Percentiles rank a stretch among this genome's conserved stretches.
phyloP scores from a whole-genome alignment of 148 eudicot genomes.

The Fagopyrum esculentum region DNA sequence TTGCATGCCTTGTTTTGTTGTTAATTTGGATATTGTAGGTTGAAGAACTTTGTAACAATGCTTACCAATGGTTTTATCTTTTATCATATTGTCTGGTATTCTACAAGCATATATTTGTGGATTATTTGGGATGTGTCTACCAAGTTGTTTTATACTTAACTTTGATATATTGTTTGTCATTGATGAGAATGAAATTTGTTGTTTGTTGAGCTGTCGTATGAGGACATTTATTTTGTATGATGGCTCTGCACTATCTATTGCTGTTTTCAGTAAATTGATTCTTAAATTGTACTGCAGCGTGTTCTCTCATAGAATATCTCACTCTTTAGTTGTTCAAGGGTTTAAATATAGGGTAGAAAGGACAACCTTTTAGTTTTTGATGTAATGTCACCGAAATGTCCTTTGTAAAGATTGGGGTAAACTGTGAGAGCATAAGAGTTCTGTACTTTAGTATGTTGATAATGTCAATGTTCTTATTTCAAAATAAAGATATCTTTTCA shows the following conservation, averaged over 20 bases:
- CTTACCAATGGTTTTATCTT: not conserved
- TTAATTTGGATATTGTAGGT: not conserved
- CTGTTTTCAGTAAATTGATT: not conserved
- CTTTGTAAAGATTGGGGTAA: conserved; percentile 11
- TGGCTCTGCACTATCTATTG: no score
- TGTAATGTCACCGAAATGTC: not conserved
- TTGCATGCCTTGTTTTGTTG: not conserved
- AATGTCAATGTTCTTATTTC: conserved; percentile 63
- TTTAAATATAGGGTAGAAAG: not conserved
- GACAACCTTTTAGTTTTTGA: not conserved
- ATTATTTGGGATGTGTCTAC: no score
- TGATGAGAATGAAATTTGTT: not conserved
- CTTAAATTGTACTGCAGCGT: not conserved
- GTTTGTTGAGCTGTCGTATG: not conserved
- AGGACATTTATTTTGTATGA: not conserved
- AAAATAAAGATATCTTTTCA: conserved; percentile 78
- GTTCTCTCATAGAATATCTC: not conserved
- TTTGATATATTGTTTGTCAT: no score
- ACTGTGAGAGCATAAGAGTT: conserved; percentile 23
- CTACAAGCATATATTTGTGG: no score
- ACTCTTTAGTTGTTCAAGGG: not conserved
- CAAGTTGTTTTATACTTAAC: no score
- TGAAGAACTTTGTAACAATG: not conserved
- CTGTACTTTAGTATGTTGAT: conserved; percentile 36
- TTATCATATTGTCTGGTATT: no score